Evolutionary conservation across 164 flowering plant species (phyloP).

Genomic region (Vitis cinerea): DNA sequence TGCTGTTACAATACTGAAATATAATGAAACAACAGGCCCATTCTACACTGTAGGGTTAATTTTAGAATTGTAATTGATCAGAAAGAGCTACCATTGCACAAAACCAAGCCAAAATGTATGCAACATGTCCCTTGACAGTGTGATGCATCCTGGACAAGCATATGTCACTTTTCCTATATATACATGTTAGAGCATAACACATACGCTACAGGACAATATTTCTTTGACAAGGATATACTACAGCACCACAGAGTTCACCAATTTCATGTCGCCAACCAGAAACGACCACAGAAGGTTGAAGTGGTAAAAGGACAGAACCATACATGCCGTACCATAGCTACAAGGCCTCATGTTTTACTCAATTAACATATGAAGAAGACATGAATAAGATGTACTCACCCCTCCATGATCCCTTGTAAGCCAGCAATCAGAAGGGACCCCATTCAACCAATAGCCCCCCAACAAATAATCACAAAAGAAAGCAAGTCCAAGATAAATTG

Average conservation of each 20-base stretch:
- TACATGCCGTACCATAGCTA: slow-evolving; percentile 15
- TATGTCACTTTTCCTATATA: neutral
- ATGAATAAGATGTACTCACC: slow-evolving; percentile 9
- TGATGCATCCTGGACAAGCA: neutral
- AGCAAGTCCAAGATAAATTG: slow-evolving; percentile 13
- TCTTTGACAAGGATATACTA: slow-evolving; percentile 12
- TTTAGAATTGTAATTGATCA: neutral
- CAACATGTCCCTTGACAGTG: neutral
- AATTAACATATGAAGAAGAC: slow-evolving; percentile 18
- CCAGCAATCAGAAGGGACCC: slow-evolving; percentile 21
- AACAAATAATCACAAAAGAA: slow-evolving; percentile 27
- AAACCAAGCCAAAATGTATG: slow-evolving; percentile 1
- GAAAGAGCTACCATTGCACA: neutral
- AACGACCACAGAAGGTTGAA: slow-evolving; percentile 15
- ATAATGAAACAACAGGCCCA: neutral
- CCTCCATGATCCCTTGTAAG: slow-evolving; percentile 17
- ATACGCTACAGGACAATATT: neutral
- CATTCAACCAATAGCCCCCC: slow-evolving; percentile 13
- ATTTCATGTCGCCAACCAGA: slow-evolving; percentile 11
- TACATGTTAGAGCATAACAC: slow-evolving; percentile 1
- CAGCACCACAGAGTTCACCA: slow-evolving; percentile 12
- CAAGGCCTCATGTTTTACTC: slow-evolving; percentile 13
- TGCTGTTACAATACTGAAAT: too few species aligned
- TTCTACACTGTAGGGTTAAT: neutral
- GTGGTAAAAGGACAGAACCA: slow-evolving; percentile 19